A percentile compares a stretch with the other conserved stretches of the same genome.
phyloP scores from a whole-genome alignment of 176 grass and related monocot genomes.

The Oryza glaberrima region DNA sequence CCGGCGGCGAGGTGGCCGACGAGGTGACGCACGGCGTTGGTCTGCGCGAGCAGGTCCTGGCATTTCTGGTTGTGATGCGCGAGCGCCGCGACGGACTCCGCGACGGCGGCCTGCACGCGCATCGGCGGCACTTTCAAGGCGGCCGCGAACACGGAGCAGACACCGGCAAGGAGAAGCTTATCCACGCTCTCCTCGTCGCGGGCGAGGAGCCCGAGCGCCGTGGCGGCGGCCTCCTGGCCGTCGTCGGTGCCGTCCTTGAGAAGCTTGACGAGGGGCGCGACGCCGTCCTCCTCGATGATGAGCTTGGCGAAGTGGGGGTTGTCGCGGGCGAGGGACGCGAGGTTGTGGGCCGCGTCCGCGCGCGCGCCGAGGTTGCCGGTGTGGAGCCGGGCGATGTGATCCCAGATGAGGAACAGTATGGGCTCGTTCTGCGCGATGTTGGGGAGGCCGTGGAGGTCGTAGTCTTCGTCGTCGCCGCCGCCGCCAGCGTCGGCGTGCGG shows the following conservation, averaged over 20 bases:
- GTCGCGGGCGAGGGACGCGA: conserved; percentile 76
- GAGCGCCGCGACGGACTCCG: conserved; percentile 69
- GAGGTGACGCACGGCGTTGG: conserved; percentile 70
- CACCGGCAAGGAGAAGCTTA: conserved; percentile 58
- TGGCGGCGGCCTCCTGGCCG: conserved; percentile 69
- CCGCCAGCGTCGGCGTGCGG: conserved; percentile 42
- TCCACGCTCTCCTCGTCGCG: conserved; percentile 65
- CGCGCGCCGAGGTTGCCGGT: conserved; percentile 57
- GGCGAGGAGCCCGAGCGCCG: conserved; percentile 66
- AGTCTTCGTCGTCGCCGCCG: conserved; percentile 23
- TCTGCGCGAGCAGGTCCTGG: conserved; percentile 77
- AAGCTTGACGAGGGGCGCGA: conserved; percentile 72
- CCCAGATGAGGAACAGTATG: conserved; percentile 71
- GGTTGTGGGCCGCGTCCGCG: conserved; percentile 56
- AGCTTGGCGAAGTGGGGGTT: conserved; percentile 69
- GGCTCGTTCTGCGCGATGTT: conserved; percentile 83
- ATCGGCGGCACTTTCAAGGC: conserved; percentile 77
- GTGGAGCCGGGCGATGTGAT: conserved; percentile 72
- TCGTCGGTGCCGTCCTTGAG: conserved; percentile 83
- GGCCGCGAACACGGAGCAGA: conserved; percentile 68
- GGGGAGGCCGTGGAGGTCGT: conserved; percentile 58
- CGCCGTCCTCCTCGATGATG: conserved; percentile 94
- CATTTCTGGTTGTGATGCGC: conserved; percentile 53
- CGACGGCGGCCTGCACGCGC: conserved; percentile 79
- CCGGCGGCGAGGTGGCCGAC: conserved; percentile 76